Base-by-base conservation (phyloP, 1,284 basidiomycete genomes). In the Meira miltonrushii region DNA sequence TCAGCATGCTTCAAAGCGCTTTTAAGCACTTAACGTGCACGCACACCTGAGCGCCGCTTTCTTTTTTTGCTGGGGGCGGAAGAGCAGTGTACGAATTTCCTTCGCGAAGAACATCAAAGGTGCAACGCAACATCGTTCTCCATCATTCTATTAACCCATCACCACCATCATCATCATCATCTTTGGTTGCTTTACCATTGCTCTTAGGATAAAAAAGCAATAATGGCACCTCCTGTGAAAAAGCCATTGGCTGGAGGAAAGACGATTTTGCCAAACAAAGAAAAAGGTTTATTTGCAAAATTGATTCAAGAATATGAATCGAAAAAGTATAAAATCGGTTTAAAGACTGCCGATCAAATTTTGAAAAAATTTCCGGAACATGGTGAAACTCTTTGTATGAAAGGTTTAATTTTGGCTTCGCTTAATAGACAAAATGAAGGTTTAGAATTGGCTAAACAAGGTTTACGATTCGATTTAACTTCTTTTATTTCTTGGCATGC, bases 401-500 rank as follows among this genome's bases (percentile, higher is more conserved):
- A 78, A 57, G 76, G 75, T 41, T 64, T 78, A 10, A 58, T 76
- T 9, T 62, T 77, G 56, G 70, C 65, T 53, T 67, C 74, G 19
- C 59, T 69, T 38, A 55, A 69, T 46, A 61, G 65, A 23, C 66
- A 68, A 23, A 91, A 39, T 13, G 70, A 72, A 54, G 92, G 92
- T 17, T 82, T 90, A 60, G 87, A 88, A 38, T 83, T 94, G 61
- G 90, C 95, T 60, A 89, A 89, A 80, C 86, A 89, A 65, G 95
- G 74, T 38, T 57, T 95, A 65, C 86, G 87, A 60, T 84, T 88
- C 62, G 92, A 97, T 81, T 82, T 94, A 61, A 90, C 86, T 39
- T 92, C 89, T 23, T 94, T 98, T 78, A 96, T 99, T 75, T 89
- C 88, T 75, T 98, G 95, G 94, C 95, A 99, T 79, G 93, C 98